Percentiles rank a stretch among this genome's conserved stretches.
Conservation (phyloP, 331 rosid species). For the Rhamnella rubrinervis region DNA sequence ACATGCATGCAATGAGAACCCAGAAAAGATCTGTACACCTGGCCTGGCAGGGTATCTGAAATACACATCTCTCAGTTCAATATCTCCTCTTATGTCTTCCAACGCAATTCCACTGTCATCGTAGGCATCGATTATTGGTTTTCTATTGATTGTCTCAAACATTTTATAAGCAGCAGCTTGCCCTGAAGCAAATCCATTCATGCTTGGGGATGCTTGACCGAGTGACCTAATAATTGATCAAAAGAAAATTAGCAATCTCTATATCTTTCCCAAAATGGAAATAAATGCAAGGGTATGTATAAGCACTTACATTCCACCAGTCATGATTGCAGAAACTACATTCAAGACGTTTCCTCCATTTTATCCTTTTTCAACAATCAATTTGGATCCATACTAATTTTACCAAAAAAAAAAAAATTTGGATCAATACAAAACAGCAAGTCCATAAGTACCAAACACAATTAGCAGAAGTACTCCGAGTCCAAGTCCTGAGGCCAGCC, state of each 20-base stretch:
- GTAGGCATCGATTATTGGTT: slow-evolving; percentile 32
- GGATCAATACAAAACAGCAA: too few species aligned
- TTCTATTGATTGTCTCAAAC: slow-evolving; percentile 35
- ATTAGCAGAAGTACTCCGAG: slow-evolving; percentile 18
- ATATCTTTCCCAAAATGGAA: background rate
- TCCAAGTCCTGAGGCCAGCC: slow-evolving; percentile 27
- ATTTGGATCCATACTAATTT: slow-evolving; percentile 36
- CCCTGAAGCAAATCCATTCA: slow-evolving; percentile 36
- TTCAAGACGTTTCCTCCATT: slow-evolving; percentile 32
- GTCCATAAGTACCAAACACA: slow-evolving; percentile 24
- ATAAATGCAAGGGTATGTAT: background rate
- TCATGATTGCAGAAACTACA: slow-evolving; percentile 26
- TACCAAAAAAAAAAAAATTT: too few species aligned
- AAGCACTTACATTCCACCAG: slow-evolving; percentile 31
- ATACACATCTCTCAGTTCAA: slow-evolving; percentile 26
- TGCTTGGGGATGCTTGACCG: slow-evolving; percentile 46
- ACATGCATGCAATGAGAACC: slow-evolving; percentile 35
- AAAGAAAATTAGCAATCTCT: background rate
- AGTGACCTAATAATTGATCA: slow-evolving; percentile 31
- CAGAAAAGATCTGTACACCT: slow-evolving; percentile 26
- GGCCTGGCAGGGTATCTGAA: slow-evolving; percentile 41
- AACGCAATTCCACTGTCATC: slow-evolving; percentile 22
- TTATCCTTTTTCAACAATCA: slow-evolving; percentile 37
- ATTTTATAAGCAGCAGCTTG: slow-evolving; percentile 46
- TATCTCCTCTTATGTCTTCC: slow-evolving; percentile 33